Base-by-base conservation (phyloP, 2,329 filamentous ascomycete genomes). In the Diplocarpon mali region DNA sequence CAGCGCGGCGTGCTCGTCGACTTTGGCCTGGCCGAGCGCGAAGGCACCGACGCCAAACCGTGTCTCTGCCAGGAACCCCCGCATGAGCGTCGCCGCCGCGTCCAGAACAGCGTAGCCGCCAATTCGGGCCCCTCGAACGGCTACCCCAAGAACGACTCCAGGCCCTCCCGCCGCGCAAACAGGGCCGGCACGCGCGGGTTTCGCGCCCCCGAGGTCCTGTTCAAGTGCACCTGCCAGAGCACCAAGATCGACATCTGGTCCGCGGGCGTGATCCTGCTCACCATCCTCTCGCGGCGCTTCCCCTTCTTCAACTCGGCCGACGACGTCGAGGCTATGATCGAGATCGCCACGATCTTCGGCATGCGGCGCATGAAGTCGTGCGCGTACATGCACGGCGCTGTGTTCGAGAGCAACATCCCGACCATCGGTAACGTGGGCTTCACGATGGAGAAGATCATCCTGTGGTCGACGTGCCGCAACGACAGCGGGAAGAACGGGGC, bases 261-360 rank as follows among this genome's bases (percentile, higher is more conserved):
- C 17, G 89, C 83, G 0, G 92, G 92, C 35, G 89, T 98, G n/a
- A 94, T 98, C 44, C 73, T 98, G 2, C 71, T 98, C n/a, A 98
- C 92, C 0, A 83, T 98, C 51, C 71, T 98, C 12, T 90, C 85
- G 34, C 83, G 84, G 45, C 80, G 92, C 3, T 98, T 98, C 58
- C 92, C 92, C 1, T 98, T 98, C 66, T 98, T 98, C 72, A 95
- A 98, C 66, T 94, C 86, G 37, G 83, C 88, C n/a, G 92, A 98
- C 62, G 92, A 98, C 58, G 84, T 98, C 38, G 92, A 98, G 60
- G 92, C 92, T 41, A 83, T 95, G 75, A 90, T 98, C 54, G 92
- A 98, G 65, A 93, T 98, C 54, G 85, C 89, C 30, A 94, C 87
- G 47, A 94, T 98, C 49, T 95, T 96, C 62, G 92, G 92, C 40